These are phyloP conservation scores for Sugiyamaella castrensis DNA, from an alignment of 1,139 yeast species.

Conservation along the genomic window DNA sequence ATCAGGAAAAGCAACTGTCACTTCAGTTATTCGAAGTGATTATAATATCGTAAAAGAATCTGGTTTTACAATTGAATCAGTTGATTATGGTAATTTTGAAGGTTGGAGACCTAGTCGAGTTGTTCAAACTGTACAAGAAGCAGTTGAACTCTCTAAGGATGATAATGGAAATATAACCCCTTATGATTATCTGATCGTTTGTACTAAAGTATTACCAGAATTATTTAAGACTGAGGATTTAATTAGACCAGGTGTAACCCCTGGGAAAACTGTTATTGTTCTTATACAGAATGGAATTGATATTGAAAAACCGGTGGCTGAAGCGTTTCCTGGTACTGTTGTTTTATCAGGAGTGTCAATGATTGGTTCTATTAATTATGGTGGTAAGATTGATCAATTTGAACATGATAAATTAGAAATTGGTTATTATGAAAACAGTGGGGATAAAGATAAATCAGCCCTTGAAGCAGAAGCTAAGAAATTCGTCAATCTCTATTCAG, in stretches of 20 bases:
- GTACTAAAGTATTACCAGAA: constrained; percentile 77
- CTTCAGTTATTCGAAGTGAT: constrained; percentile 63
- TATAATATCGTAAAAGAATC: constrained; percentile 49
- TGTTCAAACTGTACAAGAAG: constrained; percentile 44
- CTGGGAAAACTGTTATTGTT: constrained; percentile 52
- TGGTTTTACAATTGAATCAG: constrained; percentile 61
- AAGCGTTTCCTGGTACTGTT: constrained; percentile 54
- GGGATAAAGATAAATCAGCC: constrained; percentile 20
- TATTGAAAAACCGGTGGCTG: constrained; percentile 60
- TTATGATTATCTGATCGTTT: constrained; percentile 63
- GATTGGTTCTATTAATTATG: constrained; percentile 60
- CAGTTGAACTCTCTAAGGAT: constrained; percentile 36
- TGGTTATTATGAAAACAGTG: constrained; percentile 47
- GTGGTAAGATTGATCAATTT: constrained; percentile 51
- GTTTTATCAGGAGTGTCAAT: constrained; percentile 67
- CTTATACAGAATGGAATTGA: constrained; percentile 74
- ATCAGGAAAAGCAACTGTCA: constrained; percentile 50
- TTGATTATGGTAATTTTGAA: constrained; percentile 55
- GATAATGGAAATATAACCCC: constrained; percentile 36
- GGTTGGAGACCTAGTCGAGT: constrained; percentile 51
- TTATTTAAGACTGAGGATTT: constrained; percentile 56
- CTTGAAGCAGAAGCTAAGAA: constrained; percentile 38
- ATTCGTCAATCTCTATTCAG: constrained; percentile 51
- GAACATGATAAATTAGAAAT: constrained; percentile 51
- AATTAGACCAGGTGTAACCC: constrained; percentile 53